These are phyloP conservation scores for Citrus medica DNA, from an alignment of 345 rosid genomes.

Conservation along the genomic window DNA sequence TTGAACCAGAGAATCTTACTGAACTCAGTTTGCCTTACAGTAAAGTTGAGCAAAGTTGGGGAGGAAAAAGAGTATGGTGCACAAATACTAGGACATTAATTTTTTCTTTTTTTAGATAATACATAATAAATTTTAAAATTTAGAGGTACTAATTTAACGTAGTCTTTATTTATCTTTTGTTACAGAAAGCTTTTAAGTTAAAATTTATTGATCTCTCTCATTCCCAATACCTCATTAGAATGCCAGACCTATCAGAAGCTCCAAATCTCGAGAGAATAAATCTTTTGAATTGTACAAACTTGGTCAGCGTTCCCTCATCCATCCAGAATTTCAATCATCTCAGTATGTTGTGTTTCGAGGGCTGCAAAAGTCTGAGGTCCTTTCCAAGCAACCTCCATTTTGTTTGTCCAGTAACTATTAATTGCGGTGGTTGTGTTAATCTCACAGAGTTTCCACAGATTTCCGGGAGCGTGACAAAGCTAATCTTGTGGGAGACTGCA, in stretches of 20 bases:
- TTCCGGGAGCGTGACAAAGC: no score
- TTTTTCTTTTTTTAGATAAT: neutral
- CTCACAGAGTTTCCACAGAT: no score
- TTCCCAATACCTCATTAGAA: no score
- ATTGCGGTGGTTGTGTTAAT: no score
- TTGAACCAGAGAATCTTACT: neutral
- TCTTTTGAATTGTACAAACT: no score
- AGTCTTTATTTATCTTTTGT: neutral
- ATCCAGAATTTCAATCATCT: no score
- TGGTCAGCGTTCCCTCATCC: no score
- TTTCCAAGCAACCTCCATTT: no score
- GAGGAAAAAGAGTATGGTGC: neutral
- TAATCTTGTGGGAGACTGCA: no score
- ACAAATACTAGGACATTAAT: neutral
- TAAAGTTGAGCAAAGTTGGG: neutral
- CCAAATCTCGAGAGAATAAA: neutral
- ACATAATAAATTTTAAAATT: neutral
- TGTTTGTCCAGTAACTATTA: no score
- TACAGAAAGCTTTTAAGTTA: neutral
- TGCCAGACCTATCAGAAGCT: neutral
- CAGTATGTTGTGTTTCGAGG: no score
- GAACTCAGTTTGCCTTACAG: neutral
- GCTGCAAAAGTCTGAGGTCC: no score
- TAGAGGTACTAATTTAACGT: neutral
- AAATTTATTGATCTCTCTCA: neutral